Evolutionary conservation across 148 eudicot genomes (phyloP), one percentile per base, ranked within the genome.

Genomic region (Silene uniflora): DNA sequence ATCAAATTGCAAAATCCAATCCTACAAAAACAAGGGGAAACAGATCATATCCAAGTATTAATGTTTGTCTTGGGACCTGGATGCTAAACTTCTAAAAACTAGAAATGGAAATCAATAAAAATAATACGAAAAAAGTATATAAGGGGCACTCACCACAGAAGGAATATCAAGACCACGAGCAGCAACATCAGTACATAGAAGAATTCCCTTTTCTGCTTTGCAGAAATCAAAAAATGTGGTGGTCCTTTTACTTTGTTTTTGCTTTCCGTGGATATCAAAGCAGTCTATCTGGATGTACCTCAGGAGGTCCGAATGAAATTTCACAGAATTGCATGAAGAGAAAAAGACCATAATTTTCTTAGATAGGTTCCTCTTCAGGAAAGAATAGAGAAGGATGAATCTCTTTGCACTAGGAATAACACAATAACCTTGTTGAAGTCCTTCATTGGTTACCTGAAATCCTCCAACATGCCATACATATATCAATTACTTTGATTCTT

Each of bases 151-250:
- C 84, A 95, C 99, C 91, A 95, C 99, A 49, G 92, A 82, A 66
- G 94, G 98, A 74, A 95, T 95, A 82, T 95, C 99, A 80, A 95
- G 97, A 65, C 99, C 99, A 80, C 98, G 96, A 71, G 97, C 99
- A 64, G 94, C 99, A 76, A 95, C 98, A 82, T 95, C 99, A 35
- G 99, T 95, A 76, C 99, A 95, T 67, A 95, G 77, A 24, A 95
- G 85, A 29, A 95, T 88, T 55, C 99, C 99, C 78, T 88, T 88
- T 80, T 92, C 88, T 23, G 97, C 94, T 80, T 89, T 84, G 83
- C 92, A 85, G 75, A 92, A 95, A 25, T 91, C 94, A 80, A 88
- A 88, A 66, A 92, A 88, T 42, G 99, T 95, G 52, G 86, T 81
- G 1, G 93, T 86, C 77, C 97, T 81, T 77, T 92, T 95, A 81